A percentile compares a stretch with the other conserved stretches of the same genome.
Evolutionary conservation across 495 filamentous ascomycete genomes (phyloP).

Genomic region (Xylaria cubensis): DNA sequence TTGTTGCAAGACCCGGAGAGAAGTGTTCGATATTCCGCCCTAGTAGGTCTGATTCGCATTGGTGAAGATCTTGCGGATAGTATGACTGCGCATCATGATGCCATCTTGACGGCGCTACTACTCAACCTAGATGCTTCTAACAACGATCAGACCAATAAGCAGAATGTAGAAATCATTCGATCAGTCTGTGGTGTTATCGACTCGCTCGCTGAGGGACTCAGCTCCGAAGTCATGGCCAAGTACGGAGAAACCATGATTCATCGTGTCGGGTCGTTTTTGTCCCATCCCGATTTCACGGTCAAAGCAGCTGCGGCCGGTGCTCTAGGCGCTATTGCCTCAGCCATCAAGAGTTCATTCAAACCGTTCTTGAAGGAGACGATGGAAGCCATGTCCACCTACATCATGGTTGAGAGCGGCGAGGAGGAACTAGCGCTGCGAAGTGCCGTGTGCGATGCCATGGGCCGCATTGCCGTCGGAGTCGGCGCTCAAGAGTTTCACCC

Average conservation of each 20-base stretch:
- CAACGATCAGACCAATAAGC: constrained; percentile 58
- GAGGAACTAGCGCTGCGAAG: constrained; percentile 91
- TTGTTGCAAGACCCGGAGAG: constrained; percentile 82
- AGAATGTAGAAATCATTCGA: constrained; percentile 83
- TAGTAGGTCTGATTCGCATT: constrained; percentile 84
- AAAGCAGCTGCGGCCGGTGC: constrained; percentile 89
- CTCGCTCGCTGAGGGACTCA: constrained; percentile 88
- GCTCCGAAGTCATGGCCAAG: constrained; percentile 75
- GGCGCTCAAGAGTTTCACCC: constrained; percentile 85
- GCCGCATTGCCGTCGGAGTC: constrained; percentile 87
- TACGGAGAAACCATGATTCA: constrained; percentile 85
- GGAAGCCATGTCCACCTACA: constrained; percentile 81
- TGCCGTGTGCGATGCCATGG: constrained; percentile 88
- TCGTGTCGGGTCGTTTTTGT: constrained; percentile 80
- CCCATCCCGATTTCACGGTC: constrained; percentile 84
- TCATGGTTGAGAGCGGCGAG: constrained; percentile 83
- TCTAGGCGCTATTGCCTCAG: constrained; percentile 85
- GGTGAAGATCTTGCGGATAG: constrained; percentile 94
- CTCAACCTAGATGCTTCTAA: constrained; percentile 85
- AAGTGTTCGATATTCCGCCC: constrained; percentile 82
- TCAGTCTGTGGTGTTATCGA: constrained; percentile 91
- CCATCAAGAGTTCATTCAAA: constrained; percentile 80
- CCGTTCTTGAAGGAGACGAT: constrained; percentile 91
- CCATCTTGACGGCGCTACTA: constrained; percentile 81
- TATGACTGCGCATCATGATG: constrained; percentile 79